Conservation (phyloP, 2,329 filamentous ascomycete species). For the Lachnellula subtilissima region DNA sequence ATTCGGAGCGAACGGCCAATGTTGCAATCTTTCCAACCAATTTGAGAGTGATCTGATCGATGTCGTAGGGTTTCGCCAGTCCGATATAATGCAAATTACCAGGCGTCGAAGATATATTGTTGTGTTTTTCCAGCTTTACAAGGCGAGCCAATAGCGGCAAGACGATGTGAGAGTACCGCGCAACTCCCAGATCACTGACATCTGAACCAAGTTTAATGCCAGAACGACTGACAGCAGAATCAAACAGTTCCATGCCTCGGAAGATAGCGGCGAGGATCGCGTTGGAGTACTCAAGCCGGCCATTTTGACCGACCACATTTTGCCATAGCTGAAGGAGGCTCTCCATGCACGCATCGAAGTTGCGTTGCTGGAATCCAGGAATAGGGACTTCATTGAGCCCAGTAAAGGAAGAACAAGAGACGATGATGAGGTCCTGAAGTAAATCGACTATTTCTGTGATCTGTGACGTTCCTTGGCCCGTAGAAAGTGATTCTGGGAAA, state of each 20-base stretch:
- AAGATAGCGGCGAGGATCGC: conserved; percentile 22
- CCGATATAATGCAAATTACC: conserved; percentile 7
- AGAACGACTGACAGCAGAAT: conserved; percentile 7
- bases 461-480: conserved; percentile 2
- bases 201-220: background rate
- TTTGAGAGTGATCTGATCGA: conserved; percentile 13
- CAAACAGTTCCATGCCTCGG: conserved; percentile 21
- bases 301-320: conserved; percentile 8
- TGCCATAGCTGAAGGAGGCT: conserved; percentile 17
- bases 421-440: conserved; percentile 18
- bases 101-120: background rate
- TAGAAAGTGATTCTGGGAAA: conserved; percentile 18
- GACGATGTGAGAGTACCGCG: background rate
- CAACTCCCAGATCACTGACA: background rate
- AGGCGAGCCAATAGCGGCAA: background rate
- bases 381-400: background rate
- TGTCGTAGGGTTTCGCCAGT: conserved; percentile 2
- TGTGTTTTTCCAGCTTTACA: background rate
- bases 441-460: conserved; percentile 8
- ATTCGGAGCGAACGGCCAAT: conserved; percentile 15
- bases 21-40: conserved; percentile 22
- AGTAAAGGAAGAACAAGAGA: conserved; percentile 16
- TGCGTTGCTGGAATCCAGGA: conserved; percentile 6
- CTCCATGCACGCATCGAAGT: conserved; percentile 20
- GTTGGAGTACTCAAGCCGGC: conserved; percentile 20